These are phyloP conservation scores for Ormosia semicastrata DNA, from an alignment of 306 rosid genomes.

Conservation along the genomic window DNA sequence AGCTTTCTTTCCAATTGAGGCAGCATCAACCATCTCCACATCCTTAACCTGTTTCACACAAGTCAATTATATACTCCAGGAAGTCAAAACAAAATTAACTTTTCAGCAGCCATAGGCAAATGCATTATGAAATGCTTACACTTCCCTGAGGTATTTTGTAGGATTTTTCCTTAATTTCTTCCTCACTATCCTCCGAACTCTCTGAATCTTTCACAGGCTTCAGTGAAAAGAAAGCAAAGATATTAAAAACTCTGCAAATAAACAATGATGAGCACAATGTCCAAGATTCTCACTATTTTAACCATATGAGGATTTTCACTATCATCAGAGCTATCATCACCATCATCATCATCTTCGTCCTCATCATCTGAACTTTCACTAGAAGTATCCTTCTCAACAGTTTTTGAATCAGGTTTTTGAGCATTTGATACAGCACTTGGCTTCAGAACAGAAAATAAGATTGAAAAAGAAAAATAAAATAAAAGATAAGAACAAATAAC, in stretches of 20 bases:
- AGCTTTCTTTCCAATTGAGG: slow-evolving; percentile 35
- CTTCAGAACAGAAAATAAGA: background rate
- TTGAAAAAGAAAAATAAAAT: background rate
- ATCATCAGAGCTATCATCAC: background rate
- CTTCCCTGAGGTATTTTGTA: slow-evolving; percentile 34
- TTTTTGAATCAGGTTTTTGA: slow-evolving; percentile 16
- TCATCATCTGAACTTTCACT: slow-evolving; percentile 16
- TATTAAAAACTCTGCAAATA: background rate
- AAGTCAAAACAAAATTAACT: background rate
- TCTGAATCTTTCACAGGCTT: slow-evolving; percentile 17
- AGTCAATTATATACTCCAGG: background rate
- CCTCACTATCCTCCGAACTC: background rate
- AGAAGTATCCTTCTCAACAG: slow-evolving; percentile 23
- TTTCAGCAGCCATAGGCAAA: background rate
- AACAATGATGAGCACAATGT: background rate
- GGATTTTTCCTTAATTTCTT: slow-evolving; percentile 24
- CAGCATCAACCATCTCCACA: slow-evolving; percentile 55
- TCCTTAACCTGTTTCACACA: slow-evolving; percentile 35
- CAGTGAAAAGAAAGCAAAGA: slow-evolving; percentile 2
- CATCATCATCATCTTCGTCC: background rate
- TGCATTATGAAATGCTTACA: slow-evolving; percentile 27
- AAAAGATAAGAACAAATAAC: background rate
- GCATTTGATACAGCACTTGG: slow-evolving; percentile 6
- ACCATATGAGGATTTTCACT: background rate
- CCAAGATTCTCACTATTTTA: slow-evolving; percentile 16